Conservation (phyloP, 1,139 yeast species). For the Debaryomyces robertsiae region DNA sequence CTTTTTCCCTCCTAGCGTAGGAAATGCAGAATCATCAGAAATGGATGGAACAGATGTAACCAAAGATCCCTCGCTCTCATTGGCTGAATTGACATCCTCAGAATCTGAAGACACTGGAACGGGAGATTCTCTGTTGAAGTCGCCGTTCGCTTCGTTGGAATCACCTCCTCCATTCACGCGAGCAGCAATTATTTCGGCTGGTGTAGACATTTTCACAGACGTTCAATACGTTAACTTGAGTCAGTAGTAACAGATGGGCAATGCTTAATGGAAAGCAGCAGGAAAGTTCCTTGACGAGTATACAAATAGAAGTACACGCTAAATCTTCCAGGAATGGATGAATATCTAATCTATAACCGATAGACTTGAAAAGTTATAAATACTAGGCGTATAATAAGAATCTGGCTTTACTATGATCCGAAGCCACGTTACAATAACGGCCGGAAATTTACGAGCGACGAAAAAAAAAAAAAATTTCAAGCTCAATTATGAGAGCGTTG, state of each 20-base stretch:
- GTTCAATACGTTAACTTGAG: background rate
- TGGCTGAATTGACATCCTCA: conserved; percentile 13
- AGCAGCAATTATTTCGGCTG: conserved; percentile 63
- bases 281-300: conserved; percentile 4
- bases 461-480: conserved; percentile 6
- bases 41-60: conserved; percentile 35
- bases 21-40: conserved; percentile 65
- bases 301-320: conserved; percentile 3
- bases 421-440: conserved; percentile 4
- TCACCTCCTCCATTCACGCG: conserved; percentile 43
- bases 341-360: background rate
- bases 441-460: conserved; percentile 8
- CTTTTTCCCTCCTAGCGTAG: conserved; percentile 61
- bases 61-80: conserved; percentile 15
- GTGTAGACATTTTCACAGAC: conserved; percentile 47
- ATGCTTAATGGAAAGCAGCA: conserved; percentile 13
- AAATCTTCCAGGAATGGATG: conserved; percentile 3
- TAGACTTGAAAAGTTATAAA: conserved; percentile 3
- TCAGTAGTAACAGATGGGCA: conserved; percentile 12
- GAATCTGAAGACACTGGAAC: conserved; percentile 13
- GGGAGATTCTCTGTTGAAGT: conserved; percentile 5
- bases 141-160: conserved; percentile 23
- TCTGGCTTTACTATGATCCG: conserved; percentile 1
- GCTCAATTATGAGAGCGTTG: no score
- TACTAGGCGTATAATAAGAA: conserved; percentile 1